Percentiles rank a stretch among this genome's conserved stretches.
These are phyloP conservation scores for Paracamarosporium sp. DNA, from an alignment of 2,329 filamentous ascomycete species.

Conservation along the genomic window DNA sequence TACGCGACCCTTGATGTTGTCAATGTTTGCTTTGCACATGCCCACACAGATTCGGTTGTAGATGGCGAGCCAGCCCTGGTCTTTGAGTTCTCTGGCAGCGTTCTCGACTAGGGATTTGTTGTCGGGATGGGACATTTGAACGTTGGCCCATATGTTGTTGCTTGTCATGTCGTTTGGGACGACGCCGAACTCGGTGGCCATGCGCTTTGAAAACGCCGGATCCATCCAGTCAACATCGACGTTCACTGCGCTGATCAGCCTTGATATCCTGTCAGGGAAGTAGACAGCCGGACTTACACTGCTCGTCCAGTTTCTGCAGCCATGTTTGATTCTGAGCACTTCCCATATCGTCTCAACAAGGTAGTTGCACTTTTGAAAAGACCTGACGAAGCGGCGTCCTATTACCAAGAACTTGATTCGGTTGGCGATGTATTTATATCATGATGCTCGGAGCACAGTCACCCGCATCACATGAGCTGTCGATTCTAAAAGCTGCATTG, in stretches of 20 bases:
- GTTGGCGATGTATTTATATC: neutral
- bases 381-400: neutral
- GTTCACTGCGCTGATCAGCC: constrained; percentile 47
- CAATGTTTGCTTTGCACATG: constrained; percentile 57
- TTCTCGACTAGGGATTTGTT: constrained; percentile 53
- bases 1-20: constrained; percentile 55
- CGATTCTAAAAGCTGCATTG: too few species aligned
- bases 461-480: too few species aligned
- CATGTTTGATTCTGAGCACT: constrained; percentile 42
- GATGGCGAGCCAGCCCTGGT: constrained; percentile 56
- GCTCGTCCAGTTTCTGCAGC: constrained; percentile 54
- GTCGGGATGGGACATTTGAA: constrained; percentile 53
- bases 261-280: neutral
- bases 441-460: neutral
- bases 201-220: constrained; percentile 55
- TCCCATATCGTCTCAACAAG: constrained; percentile 30
- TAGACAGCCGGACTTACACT: constrained; percentile 36
- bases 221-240: constrained; percentile 63
- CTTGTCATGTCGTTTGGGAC: constrained; percentile 58
- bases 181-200: constrained; percentile 43
- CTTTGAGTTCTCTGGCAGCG: constrained; percentile 53
- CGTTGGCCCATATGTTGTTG: constrained; percentile 59
- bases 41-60: constrained; percentile 58
- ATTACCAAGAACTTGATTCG: too few species aligned
- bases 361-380: neutral